A percentile compares a stretch with the other conserved stretches of the same genome.
These are phyloP conservation scores for Pigoraptor vietnamica DNA, from an alignment of 78 protist species.

Conservation along the genomic window DNA sequence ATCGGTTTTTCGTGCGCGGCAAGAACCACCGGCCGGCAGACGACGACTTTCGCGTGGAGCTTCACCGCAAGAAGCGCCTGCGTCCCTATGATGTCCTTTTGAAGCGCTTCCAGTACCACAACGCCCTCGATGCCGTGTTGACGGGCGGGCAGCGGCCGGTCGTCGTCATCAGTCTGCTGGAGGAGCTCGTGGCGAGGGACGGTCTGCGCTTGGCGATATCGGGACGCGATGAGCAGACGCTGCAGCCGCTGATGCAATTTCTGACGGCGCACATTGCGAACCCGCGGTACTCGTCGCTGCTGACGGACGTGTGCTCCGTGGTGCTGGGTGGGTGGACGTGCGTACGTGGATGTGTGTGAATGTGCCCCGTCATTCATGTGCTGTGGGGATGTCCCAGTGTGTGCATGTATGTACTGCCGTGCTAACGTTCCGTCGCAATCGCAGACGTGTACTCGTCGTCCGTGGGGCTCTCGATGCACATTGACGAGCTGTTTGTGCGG, in stretches of 20 bases:
- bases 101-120: constrained; percentile 23
- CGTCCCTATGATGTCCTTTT: constrained; percentile 8
- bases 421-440: too few species aligned
- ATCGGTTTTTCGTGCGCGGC: constrained; percentile 12
- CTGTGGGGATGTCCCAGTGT: background rate
- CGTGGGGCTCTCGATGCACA: constrained; percentile 9
- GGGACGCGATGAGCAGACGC: constrained; percentile 26
- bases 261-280: background rate
- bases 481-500: constrained; percentile 15
- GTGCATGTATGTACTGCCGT: too few species aligned
- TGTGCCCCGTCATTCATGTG: too few species aligned
- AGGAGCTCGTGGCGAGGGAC: constrained; percentile 29
- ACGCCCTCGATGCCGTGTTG: constrained; percentile 45
- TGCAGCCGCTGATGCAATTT: constrained; percentile 37
- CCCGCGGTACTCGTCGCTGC: constrained; percentile 23
- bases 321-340: constrained; percentile 8
- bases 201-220: constrained; percentile 23
- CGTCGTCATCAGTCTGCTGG: constrained; percentile 9
- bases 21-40: background rate
- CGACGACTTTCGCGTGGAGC: constrained; percentile 17
- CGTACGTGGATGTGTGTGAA: background rate
- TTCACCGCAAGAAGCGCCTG: background rate
- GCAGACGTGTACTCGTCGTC: constrained; percentile 9
- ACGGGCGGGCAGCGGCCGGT: background rate
- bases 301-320: constrained; percentile 4